Evolutionary conservation across 192 early-diverging fungal genomes (phyloP).

Genomic region (Linnemannia hyalina): DNA sequence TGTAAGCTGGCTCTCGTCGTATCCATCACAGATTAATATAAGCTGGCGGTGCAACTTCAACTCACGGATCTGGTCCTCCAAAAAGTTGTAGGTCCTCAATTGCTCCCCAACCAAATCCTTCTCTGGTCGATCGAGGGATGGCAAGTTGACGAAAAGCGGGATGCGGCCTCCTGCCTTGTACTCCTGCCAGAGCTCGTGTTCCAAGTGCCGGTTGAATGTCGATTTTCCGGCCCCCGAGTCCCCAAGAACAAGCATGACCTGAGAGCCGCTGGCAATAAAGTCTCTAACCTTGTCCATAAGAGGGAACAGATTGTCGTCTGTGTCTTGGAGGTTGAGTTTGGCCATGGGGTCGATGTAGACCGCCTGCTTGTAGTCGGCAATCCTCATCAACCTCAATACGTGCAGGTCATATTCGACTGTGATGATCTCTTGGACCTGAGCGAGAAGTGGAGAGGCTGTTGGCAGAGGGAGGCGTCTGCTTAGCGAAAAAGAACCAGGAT

Average conservation of each 20-base stretch:
- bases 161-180: not conserved
- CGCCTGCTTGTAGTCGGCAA: not conserved
- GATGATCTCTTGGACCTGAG: not conserved
- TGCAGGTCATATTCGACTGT: not conserved
- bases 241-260: not conserved
- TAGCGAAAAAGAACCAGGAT: too few species aligned
- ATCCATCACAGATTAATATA: too few species aligned
- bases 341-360: not conserved
- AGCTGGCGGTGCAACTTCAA: too few species aligned
- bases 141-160: constrained; percentile 9
- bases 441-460: too few species aligned
- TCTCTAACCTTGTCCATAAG: not conserved
- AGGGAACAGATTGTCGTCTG: not conserved
- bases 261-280: not conserved
- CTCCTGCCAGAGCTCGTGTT: not conserved
- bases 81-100: too few species aligned
- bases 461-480: too few species aligned
- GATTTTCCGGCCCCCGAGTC: not conserved
- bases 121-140: not conserved
- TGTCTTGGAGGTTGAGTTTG: not conserved
- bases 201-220: not conserved
- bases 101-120: not conserved
- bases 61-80: too few species aligned
- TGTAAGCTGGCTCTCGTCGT: too few species aligned
- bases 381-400: not conserved